phyloP scores from a whole-genome alignment of 371 early-diverging fungal genomes.

The Coemansia sp. region DNA sequence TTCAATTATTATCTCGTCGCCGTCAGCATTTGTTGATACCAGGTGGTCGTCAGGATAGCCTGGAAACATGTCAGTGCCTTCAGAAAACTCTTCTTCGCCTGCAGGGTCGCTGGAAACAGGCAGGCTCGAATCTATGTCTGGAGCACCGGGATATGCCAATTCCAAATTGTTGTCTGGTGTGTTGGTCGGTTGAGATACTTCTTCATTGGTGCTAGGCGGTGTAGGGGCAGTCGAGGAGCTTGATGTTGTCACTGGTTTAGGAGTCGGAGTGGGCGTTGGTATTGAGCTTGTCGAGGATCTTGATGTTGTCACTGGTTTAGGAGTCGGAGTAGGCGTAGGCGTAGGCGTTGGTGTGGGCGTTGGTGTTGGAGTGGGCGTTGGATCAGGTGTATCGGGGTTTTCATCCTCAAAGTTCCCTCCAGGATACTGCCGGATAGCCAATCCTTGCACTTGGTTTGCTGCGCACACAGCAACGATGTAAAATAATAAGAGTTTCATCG shows the following conservation, averaged over 20 bases:
- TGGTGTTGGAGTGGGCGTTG: not conserved
- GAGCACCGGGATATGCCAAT: no score
- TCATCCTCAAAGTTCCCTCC: not conserved
- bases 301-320: not conserved
- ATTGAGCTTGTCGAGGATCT: not conserved
- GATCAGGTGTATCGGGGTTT: not conserved
- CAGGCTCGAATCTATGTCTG: no score
- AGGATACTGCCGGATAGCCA: slow-evolving; percentile 1
- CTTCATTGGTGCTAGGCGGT: not conserved
- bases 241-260: not conserved
- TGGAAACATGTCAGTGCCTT: no score
- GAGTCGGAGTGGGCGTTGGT: not conserved
- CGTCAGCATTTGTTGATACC: not conserved
- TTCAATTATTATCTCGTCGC: not conserved
- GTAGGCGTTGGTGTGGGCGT: not conserved
- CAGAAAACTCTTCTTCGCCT: no score
- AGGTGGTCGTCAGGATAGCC: no score
- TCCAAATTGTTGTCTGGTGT: no score
- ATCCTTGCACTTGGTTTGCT: not conserved
- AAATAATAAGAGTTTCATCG: not conserved
- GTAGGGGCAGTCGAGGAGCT: not conserved
- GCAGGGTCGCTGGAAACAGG: no score
- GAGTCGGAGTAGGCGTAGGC: not conserved
- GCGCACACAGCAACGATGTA: not conserved
- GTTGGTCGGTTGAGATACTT: no score